These are phyloP conservation scores for Trichoderma gracile DNA, from an alignment of 2,329 filamentous ascomycete species.

Conservation along the genomic window DNA sequence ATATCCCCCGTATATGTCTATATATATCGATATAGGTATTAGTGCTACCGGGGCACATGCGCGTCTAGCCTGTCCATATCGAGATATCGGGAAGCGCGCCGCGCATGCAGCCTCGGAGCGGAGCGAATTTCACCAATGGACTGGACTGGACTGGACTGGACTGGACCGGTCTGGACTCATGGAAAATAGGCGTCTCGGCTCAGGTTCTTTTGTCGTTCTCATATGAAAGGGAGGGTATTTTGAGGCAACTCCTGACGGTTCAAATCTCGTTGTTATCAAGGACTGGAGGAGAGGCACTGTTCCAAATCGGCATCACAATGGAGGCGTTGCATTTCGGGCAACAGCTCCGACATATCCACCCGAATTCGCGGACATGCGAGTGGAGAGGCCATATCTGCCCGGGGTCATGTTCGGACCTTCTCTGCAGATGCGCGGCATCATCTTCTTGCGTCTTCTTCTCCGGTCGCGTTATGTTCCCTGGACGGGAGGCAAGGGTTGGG, in stretches of 20 bases:
- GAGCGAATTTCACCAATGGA: background rate
- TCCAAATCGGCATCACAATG: background rate
- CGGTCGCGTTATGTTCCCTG: background rate
- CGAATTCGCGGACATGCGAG: constrained; percentile 4
- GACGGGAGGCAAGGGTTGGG: background rate
- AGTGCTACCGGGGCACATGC: constrained; percentile 2
- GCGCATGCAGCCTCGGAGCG: no score
- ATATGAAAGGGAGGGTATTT: background rate
- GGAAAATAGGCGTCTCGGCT: background rate
- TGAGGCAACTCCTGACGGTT: background rate
- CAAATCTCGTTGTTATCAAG: background rate
- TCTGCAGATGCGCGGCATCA: constrained; percentile 7
- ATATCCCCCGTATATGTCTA: background rate
- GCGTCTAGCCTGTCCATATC: no score
- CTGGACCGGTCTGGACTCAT: background rate
- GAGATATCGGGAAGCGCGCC: no score
- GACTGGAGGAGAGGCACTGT: background rate
- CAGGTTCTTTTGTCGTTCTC: background rate
- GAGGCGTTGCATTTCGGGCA: background rate
- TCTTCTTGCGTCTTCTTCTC: background rate
- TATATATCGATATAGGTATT: background rate
- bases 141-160: background rate
- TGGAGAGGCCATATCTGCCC: background rate
- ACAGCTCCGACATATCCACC: background rate
- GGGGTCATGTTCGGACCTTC: background rate